These are phyloP conservation scores for Psilocybe mexicana DNA, from an alignment of 1,284 basidiomycete species.

Conservation along the genomic window DNA sequence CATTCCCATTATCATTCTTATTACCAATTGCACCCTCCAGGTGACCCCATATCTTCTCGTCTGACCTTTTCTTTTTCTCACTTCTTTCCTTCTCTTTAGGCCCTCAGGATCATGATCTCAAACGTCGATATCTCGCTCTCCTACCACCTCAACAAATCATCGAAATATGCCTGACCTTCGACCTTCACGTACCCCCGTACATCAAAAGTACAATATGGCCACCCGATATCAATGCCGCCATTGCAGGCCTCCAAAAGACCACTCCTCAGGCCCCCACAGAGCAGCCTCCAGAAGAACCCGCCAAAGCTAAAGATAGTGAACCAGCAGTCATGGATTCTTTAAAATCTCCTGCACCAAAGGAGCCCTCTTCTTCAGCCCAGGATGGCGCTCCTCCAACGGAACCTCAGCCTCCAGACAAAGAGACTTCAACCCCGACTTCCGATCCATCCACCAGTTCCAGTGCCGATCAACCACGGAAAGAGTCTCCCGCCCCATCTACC, in stretches of 20 bases:
- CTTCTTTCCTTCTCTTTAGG: slow-evolving; percentile 19
- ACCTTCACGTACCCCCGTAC: slow-evolving; percentile 62
- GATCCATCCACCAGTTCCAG: slow-evolving; percentile 14
- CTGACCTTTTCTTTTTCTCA: slow-evolving; percentile 8
- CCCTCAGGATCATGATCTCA: slow-evolving; percentile 55
- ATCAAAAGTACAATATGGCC: slow-evolving; percentile 68
- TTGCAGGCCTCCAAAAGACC: slow-evolving; percentile 50
- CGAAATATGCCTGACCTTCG: slow-evolving; percentile 72
- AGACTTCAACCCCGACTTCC: slow-evolving; percentile 12
- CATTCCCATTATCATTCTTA: slow-evolving; percentile 35
- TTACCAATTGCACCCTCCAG: slow-evolving; percentile 33
- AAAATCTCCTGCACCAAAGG: slow-evolving; percentile 18
- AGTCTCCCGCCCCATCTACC: slow-evolving; percentile 11
- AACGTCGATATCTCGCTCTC: slow-evolving; percentile 66
- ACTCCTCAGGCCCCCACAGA: slow-evolving; percentile 18
- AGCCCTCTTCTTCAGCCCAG: slow-evolving; percentile 16
- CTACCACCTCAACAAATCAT: slow-evolving; percentile 68
- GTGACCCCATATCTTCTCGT: slow-evolving; percentile 19
- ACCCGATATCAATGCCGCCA: slow-evolving; percentile 60
- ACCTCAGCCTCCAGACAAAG: slow-evolving; percentile 26
- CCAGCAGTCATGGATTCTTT: slow-evolving; percentile 32
- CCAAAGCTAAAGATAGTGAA: slow-evolving; percentile 25
- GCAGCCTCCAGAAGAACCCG: slow-evolving; percentile 20
- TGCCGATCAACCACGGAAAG: slow-evolving; percentile 6
- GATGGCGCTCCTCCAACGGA: slow-evolving; percentile 25